Percentiles rank a stretch among this genome's conserved stretches.
phyloP scores from a whole-genome alignment of 345 rosid genomes.

The Limnanthes douglasii region DNA sequence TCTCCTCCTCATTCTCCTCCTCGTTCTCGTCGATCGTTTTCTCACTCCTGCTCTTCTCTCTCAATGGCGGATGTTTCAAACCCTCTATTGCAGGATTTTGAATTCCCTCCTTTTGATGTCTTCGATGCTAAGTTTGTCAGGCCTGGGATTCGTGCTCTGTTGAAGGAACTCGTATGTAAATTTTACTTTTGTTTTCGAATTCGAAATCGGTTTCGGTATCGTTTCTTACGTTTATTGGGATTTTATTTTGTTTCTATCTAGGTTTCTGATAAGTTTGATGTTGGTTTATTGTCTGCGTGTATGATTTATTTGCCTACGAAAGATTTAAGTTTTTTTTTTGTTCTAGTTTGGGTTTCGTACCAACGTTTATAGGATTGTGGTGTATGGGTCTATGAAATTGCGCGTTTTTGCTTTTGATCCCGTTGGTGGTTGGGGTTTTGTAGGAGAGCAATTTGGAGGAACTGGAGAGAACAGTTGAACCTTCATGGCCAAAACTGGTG shows the following conservation, averaged over 20 bases:
- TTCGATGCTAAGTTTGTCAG: slow-evolving; percentile 53
- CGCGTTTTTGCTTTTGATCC: background rate
- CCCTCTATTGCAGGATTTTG: slow-evolving; percentile 56
- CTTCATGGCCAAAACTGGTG: slow-evolving; percentile 67
- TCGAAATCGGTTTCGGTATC: no score
- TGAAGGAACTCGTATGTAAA: slow-evolving; percentile 39
- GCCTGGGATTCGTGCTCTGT: slow-evolving; percentile 52
- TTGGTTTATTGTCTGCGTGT: background rate
- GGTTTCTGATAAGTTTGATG: background rate
- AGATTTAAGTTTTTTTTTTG: background rate
- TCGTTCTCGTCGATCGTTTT: slow-evolving; percentile 5
- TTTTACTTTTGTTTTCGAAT: background rate
- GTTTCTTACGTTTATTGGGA: background rate
- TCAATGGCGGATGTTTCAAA: slow-evolving; percentile 30
- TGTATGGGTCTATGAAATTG: background rate
- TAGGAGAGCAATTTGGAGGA: slow-evolving; percentile 63
- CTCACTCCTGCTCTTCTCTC: slow-evolving; percentile 13
- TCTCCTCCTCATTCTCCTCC: slow-evolving; percentile 8
- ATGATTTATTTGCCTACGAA: background rate
- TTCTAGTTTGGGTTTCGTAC: background rate
- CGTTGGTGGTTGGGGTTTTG: background rate
- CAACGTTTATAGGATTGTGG: background rate
- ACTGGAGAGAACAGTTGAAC: slow-evolving; percentile 63
- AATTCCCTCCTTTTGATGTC: slow-evolving; percentile 57
- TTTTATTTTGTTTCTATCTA: background rate